phyloP scores from a whole-genome alignment of 2,329 filamentous ascomycete species.

The Talaromyces pinophilus region DNA sequence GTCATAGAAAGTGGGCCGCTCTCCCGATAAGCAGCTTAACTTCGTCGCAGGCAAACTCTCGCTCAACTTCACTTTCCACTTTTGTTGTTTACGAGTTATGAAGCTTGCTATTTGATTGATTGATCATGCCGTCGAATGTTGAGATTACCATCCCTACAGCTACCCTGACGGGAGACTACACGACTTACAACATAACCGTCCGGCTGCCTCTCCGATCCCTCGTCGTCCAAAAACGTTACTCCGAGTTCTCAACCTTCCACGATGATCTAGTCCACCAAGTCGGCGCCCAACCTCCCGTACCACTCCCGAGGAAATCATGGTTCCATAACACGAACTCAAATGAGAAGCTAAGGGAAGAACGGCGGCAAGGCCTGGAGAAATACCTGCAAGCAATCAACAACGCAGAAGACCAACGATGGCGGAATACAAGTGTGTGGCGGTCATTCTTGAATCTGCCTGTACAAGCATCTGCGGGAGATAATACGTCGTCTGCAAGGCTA shows the following conservation, averaged over 20 bases:
- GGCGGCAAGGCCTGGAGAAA: conserved; percentile 57
- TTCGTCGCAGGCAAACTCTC: conserved; percentile 4
- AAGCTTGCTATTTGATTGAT: neutral
- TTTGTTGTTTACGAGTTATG: too few species aligned
- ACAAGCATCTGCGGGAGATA: conserved; percentile 36
- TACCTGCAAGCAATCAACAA: conserved; percentile 62
- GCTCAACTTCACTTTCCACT: neutral
- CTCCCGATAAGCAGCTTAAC: conserved; percentile 13
- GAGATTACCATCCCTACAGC: conserved; percentile 55
- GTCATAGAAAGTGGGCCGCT: conserved; percentile 15
- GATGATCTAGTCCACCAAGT: conserved; percentile 53
- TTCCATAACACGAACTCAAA: conserved; percentile 59
- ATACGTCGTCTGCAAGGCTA: conserved; percentile 41
- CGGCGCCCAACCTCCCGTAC: conserved; percentile 53
- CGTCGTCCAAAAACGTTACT: conserved; percentile 63
- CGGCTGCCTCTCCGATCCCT: conserved; percentile 62
- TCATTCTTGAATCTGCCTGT: conserved; percentile 59
- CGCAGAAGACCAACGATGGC: conserved; percentile 59
- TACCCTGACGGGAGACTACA: conserved; percentile 53
- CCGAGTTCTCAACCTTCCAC: conserved; percentile 62
- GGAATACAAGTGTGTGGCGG: conserved; percentile 58
- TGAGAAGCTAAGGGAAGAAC: conserved; percentile 58
- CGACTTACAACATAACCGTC: conserved; percentile 62
- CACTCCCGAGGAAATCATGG: conserved; percentile 63
- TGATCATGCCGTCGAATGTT: conserved; percentile 44